phyloP scores from a whole-genome alignment of 176 grass and related monocot genomes.

The Themeda triandra region DNA sequence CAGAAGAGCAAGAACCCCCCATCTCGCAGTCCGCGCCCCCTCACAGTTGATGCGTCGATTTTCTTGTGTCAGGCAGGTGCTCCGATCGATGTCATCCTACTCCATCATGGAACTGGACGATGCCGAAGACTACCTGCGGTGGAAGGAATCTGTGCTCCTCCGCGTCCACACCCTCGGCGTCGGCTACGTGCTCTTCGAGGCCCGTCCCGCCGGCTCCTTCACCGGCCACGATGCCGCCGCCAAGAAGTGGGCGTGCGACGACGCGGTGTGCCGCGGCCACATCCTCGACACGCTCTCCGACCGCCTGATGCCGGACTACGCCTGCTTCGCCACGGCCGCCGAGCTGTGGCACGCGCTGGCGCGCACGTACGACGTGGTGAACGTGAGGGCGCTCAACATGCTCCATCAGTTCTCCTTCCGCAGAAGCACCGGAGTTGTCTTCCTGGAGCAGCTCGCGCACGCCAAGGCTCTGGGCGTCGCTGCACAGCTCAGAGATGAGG shows the following conservation, averaged over 20 bases:
- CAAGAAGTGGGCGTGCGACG: constrained; percentile 18
- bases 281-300: constrained; percentile 26
- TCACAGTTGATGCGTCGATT: no score
- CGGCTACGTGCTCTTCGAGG: background rate
- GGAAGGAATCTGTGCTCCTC: constrained; percentile 18
- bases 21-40: no score
- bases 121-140: no score
- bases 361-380: background rate
- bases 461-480: no score
- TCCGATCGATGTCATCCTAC: no score
- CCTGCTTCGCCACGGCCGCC: constrained; percentile 18
- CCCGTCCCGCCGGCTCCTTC: background rate
- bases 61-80: no score
- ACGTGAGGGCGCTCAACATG: accelerated
- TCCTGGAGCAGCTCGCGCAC: no score
- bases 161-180: constrained; percentile 4
- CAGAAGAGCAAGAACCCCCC: no score
- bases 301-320: constrained; percentile 29
- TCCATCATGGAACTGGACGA: no score
- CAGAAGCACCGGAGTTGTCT: no score
- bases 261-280: constrained; percentile 39
- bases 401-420: background rate
- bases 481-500: no score
- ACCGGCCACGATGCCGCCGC: background rate
- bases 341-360: no score